Conservation (phyloP, 1,284 basidiomycete species). For the Malassezia slooffiae region DNA sequence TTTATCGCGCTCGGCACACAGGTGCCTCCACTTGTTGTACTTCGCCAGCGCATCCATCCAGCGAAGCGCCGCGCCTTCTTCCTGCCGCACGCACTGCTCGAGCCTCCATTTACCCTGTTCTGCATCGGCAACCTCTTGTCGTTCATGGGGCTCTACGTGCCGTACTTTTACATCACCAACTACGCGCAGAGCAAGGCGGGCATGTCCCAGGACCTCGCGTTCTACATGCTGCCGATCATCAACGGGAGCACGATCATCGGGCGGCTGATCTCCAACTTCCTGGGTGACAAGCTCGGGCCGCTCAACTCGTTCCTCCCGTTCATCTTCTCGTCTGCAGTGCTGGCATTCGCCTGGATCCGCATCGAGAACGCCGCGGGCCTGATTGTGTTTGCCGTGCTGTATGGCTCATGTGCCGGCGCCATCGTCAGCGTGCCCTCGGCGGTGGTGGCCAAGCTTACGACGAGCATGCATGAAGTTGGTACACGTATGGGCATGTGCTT, state of each 20-base stretch:
- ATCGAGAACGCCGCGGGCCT: constrained; percentile 7
- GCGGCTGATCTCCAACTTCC: constrained; percentile 42
- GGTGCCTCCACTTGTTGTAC: background rate
- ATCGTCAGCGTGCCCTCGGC: constrained; percentile 24
- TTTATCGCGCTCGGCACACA: constrained; percentile 15
- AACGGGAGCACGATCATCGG: constrained; percentile 36
- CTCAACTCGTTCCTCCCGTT: constrained; percentile 45
- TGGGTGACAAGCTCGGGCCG: constrained; percentile 43
- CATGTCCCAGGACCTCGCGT: constrained; percentile 2
- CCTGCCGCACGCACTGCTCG: constrained; percentile 10
- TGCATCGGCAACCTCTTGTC: constrained; percentile 18
- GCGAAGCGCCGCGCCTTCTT: background rate
- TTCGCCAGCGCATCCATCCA: background rate
- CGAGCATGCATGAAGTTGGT: constrained; percentile 5
- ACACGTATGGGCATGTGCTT: constrained; percentile 4
- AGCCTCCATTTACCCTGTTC: constrained; percentile 21
- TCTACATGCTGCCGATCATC: constrained; percentile 27
- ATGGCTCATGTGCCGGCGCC: constrained; percentile 28
- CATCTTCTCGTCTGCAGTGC: constrained; percentile 29
- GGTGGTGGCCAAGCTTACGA: constrained; percentile 8
- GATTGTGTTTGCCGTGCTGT: constrained; percentile 24
- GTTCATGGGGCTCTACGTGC: constrained; percentile 31
- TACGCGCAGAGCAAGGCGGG: constrained; percentile 1
- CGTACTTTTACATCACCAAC: constrained; percentile 18
- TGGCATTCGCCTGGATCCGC: constrained; percentile 21